Percentiles rank a stretch among this genome's conserved stretches.
Conservation (phyloP, 2,329 filamentous ascomycete genomes). For the Talaromyces marneffei region DNA sequence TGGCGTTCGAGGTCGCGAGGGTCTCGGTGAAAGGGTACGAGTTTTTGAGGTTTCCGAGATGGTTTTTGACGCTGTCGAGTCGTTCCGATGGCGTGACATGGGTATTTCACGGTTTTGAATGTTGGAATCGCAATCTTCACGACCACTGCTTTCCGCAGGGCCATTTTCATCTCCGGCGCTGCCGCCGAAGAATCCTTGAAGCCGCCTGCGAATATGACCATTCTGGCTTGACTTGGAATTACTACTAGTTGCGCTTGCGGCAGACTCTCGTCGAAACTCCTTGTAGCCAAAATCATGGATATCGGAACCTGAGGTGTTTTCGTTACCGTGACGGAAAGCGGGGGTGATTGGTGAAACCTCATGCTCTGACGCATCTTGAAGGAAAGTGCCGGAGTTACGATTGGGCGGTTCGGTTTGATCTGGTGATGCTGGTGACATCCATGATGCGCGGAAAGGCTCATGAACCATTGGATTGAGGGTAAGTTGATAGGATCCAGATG, state of each 20-base stretch:
- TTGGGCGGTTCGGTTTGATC: constrained; percentile 18
- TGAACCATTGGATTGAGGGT: constrained; percentile 13
- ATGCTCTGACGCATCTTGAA: constrained; percentile 35
- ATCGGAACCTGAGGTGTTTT: constrained; percentile 51
- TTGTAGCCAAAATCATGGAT: constrained; percentile 56
- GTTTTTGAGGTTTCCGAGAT: constrained; percentile 38
- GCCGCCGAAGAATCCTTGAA: constrained; percentile 89
- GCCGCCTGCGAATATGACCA: constrained; percentile 67
- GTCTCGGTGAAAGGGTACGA: constrained; percentile 63
- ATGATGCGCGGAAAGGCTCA: constrained; percentile 7
- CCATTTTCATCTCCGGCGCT: constrained; percentile 90
- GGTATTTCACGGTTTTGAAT: constrained; percentile 50
- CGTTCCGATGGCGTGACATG: constrained; percentile 67
- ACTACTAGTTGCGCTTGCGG: constrained; percentile 81
- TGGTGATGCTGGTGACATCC: constrained; percentile 17
- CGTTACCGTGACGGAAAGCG: constrained; percentile 56
- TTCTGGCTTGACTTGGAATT: constrained; percentile 70
- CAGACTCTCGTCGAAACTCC: constrained; percentile 77
- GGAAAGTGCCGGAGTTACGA: constrained; percentile 30
- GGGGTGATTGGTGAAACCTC: constrained; percentile 60
- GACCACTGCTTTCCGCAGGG: constrained; percentile 49
- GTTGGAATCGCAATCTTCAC: constrained; percentile 65
- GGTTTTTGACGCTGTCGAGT: constrained; percentile 68
- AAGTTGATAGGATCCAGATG: constrained; percentile 6
- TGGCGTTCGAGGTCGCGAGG: constrained; percentile 75